Conservation (phyloP, 2,329 filamentous ascomycete genomes). For the Xylaria sp. region DNA sequence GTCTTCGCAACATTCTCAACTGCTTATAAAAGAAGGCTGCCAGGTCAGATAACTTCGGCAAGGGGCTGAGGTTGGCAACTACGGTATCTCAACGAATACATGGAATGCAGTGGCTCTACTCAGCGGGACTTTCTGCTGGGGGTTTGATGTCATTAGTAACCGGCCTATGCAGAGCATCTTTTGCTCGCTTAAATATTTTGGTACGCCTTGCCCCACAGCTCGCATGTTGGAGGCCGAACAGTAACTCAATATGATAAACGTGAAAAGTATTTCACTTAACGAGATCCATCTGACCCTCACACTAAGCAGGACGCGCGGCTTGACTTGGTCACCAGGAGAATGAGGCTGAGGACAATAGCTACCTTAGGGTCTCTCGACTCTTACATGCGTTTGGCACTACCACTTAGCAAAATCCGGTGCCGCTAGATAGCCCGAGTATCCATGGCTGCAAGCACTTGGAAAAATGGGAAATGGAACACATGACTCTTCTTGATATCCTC, state of each 20-base stretch:
- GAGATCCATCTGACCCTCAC: no score
- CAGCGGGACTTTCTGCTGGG: no score
- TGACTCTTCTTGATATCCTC: constrained; percentile 22
- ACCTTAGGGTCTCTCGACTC: neutral
- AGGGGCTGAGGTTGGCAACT: no score
- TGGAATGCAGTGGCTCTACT: no score
- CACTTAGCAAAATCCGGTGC: neutral
- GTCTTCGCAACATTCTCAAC: no score
- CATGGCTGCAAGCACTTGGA: constrained; percentile 4
- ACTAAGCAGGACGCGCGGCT: neutral
- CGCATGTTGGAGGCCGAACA: no score
- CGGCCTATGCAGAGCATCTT: neutral
- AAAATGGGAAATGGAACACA: constrained; percentile 11
- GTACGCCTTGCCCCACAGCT: neutral
- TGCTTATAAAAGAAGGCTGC: no score
- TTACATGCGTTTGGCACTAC: neutral
- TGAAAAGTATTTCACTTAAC: neutral
- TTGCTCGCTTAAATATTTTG: neutral
- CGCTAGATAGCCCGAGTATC: neutral
- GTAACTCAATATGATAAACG: neutral
- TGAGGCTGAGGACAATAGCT: neutral
- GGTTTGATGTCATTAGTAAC: neutral
- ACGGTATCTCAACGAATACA: no score
- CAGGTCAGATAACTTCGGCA: no score
- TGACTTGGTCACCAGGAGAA: no score